Percentiles rank a stretch among this genome's conserved stretches.
These are phyloP conservation scores for Corylus americana DNA, from an alignment of 306 rosid genomes.

Conservation along the genomic window DNA sequence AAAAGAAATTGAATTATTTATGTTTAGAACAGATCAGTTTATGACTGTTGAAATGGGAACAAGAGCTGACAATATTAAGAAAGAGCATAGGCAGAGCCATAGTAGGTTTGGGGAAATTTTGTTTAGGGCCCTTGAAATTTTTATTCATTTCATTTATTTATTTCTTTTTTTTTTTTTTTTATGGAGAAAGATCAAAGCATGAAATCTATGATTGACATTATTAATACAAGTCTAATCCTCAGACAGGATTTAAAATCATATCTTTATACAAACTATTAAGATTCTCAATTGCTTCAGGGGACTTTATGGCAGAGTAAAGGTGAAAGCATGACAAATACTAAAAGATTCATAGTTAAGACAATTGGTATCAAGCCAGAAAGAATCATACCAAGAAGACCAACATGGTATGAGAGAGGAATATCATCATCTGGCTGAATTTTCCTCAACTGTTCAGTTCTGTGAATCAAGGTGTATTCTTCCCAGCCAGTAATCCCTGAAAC, in stretches of 20 bases:
- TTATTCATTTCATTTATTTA: background rate
- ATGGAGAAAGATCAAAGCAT: too few relatives aligned
- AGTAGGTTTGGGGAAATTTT: too few relatives aligned
- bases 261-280: background rate
- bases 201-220: too few relatives aligned
- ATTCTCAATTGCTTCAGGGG: background rate
- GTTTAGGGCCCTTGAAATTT: background rate
- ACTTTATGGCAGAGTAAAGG: background rate
- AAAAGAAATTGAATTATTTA: background rate
- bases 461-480: conserved; percentile 54
- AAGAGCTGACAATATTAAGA: background rate
- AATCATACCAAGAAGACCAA: conserved; percentile 59
- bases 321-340: background rate
- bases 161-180: too few relatives aligned
- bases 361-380: background rate
- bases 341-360: background rate
- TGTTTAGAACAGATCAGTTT: background rate
- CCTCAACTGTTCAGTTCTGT: conserved; percentile 28
- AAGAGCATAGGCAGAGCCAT: background rate
- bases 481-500: conserved; percentile 44
- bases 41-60: background rate
- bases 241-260: too few relatives aligned
- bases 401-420: conserved; percentile 51
- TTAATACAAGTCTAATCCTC: too few relatives aligned
- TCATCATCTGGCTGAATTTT: conserved; percentile 33